A percentile compares a stretch with the other conserved stretches of the same genome.
phyloP scores from a whole-genome alignment of 768 basidiomycete species.

The Collybia sordida region DNA sequence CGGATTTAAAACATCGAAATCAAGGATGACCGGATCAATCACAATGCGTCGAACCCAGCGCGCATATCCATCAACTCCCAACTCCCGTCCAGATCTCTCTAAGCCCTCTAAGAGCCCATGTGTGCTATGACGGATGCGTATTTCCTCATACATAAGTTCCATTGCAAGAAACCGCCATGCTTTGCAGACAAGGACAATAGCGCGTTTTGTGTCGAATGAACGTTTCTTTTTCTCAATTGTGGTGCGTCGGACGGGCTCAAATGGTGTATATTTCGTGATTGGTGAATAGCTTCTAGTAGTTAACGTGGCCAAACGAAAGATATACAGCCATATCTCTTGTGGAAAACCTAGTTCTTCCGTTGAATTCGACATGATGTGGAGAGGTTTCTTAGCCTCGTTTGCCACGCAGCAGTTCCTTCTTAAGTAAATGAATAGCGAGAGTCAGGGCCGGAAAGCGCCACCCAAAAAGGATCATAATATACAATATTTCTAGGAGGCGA shows the following conservation, averaged over 20 bases:
- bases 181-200: neutral
- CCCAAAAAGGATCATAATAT: too few species aligned
- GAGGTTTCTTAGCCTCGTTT: too few species aligned
- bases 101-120: neutral
- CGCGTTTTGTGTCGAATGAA: neutral
- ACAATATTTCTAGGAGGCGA: too few species aligned
- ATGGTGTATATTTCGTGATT: neutral
- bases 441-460: too few species aligned
- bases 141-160: neutral
- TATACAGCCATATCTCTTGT: neutral
- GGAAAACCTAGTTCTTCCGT: neutral
- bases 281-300: neutral
- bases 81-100: neutral
- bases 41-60: neutral
- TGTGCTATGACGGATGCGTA: neutral
- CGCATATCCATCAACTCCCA: neutral
- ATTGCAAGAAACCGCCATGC: neutral
- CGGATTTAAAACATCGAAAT: neutral
- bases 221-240: neutral
- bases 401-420: too few species aligned
- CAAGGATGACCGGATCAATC: neutral
- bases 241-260: neutral
- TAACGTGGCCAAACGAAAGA: neutral
- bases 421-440: too few species aligned
- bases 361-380: neutral